Percentiles rank a stretch among this genome's conserved stretches.
These are phyloP conservation scores for Sugiyamaella neomexicana DNA, from an alignment of 1,139 yeast genomes.

Conservation along the genomic window DNA sequence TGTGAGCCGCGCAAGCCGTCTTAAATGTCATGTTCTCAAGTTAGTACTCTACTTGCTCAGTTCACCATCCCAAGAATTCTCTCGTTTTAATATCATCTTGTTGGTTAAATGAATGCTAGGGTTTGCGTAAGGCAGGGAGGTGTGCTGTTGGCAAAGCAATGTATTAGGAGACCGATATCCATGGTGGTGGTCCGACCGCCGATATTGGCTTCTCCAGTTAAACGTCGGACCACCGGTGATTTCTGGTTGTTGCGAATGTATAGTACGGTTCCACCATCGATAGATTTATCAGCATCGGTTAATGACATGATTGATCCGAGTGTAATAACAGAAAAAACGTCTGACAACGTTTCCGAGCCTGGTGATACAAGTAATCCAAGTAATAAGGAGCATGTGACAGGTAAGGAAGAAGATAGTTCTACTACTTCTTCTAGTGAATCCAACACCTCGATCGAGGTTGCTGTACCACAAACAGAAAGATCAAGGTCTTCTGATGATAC, in stretches of 20 bases:
- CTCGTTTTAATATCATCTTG: background rate
- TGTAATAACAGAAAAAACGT: background rate
- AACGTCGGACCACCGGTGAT: too few relatives aligned
- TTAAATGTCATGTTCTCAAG: background rate
- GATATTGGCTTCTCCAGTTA: too few relatives aligned
- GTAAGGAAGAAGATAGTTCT: background rate
- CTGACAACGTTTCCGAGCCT: background rate
- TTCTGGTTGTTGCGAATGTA: too few relatives aligned
- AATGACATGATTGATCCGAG: background rate
- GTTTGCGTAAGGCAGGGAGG: background rate
- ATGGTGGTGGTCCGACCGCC: too few relatives aligned
- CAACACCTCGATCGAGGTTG: background rate
- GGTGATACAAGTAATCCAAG: too few relatives aligned
- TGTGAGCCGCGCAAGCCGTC: background rate
- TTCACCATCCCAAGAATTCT: too few relatives aligned
- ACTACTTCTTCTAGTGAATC: background rate
- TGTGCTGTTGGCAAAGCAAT: background rate
- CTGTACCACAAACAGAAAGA: constrained; percentile 2
- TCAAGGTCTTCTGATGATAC: constrained; percentile 12
- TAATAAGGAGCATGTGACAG: too few relatives aligned
- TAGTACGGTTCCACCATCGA: constrained; percentile 1
- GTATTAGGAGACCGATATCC: background rate
- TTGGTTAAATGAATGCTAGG: constrained; percentile 4
- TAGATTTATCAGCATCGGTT: constrained; percentile 1
- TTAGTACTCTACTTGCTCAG: too few relatives aligned